Conservation (phyloP, 306 rosid genomes). For the Hippophae rhamnoides region DNA sequence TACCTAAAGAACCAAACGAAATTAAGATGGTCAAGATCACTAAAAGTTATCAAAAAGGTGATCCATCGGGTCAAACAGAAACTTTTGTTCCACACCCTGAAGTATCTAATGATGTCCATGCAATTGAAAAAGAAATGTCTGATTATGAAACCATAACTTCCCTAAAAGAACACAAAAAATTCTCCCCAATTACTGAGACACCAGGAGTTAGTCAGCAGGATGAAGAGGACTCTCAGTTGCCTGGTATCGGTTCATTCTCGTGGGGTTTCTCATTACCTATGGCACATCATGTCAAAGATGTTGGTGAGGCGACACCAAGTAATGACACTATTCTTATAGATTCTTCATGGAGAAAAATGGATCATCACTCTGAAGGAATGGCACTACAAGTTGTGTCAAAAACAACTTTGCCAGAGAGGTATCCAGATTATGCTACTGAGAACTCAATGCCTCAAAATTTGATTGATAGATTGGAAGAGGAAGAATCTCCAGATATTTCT, state of each 20-base stretch:
- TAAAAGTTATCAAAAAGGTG: constrained; percentile 27
- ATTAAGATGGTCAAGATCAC: constrained; percentile 19
- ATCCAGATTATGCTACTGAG: constrained; percentile 23
- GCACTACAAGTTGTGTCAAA: constrained; percentile 37
- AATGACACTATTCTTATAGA: constrained; percentile 24
- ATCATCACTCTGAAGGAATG: constrained; percentile 27
- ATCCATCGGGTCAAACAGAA: constrained; percentile 28
- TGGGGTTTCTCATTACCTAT: constrained; percentile 34
- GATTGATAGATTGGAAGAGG: constrained; percentile 23
- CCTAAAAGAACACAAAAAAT: constrained; percentile 33
- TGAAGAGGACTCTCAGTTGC: constrained; percentile 23
- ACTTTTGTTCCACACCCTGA: constrained; percentile 15
- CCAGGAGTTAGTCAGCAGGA: constrained; percentile 19
- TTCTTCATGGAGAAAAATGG: constrained; percentile 31
- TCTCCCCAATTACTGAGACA: constrained; percentile 26
- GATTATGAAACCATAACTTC: constrained; percentile 30
- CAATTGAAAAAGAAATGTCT: constrained; percentile 45
- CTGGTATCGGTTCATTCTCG: constrained; percentile 22
- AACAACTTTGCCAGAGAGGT: constrained; percentile 28
- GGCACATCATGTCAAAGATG: constrained; percentile 32
- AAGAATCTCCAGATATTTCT: constrained; percentile 26
- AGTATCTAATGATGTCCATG: constrained; percentile 13
- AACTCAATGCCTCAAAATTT: constrained; percentile 22
- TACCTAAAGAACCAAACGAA: constrained; percentile 30
- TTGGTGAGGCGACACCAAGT: constrained; percentile 17